Base-by-base conservation (phyloP, 2,329 filamentous ascomycete species). In the Colletotrichum paranaense region DNA sequence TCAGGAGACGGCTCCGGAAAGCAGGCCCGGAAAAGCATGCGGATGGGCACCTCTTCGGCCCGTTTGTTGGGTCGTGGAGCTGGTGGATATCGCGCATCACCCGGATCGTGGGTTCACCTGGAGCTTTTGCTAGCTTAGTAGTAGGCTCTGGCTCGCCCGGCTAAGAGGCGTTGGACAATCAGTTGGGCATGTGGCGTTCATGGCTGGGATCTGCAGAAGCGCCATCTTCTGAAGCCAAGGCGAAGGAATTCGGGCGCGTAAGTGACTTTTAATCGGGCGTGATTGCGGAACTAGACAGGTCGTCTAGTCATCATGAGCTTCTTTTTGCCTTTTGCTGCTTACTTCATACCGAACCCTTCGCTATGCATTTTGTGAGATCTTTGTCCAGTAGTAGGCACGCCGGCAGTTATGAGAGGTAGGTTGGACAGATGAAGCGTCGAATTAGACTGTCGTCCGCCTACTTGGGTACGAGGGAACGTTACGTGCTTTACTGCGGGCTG, bases 111-210 rank as follows among this genome's bases (percentile, higher is more conserved):
- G 42, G 42, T 5, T 22, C 4, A 11, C 7, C 8, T 22, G 42
- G 42, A 49, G 42, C 42, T 9, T 19, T 35, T 32, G 38, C 24
- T 24, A 35, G 16, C 22, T 28, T 4, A 32, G 30, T n/a, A 32
- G 19, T 30, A 14, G 19, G n/a, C 32, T 22, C 28, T 63, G 32
- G 46, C 11, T 11, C 28, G 24, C 22, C 28, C 52, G 12, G 62
- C 53, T 26, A 55, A 6, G 14, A 28, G 59, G 26, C 32, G 32
- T 70, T 58, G 8, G 5, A 30, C 59, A 56, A 22, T 56, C 59
- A 22, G 46, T 62, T 57, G 55, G 56, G 70, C 53, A 55, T 65
- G 56, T 57, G 70, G 70, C 67, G 70, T 60, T 70, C 1, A 30
- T 60, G 30, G 26, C 26, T 49, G 24, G 12, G 35, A 49, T 38